A percentile compares a stretch with the other conserved stretches of the same genome.
Evolutionary conservation across 2,329 filamentous ascomycete species (phyloP).

Genomic region (Diplodia scrobiculata): DNA sequence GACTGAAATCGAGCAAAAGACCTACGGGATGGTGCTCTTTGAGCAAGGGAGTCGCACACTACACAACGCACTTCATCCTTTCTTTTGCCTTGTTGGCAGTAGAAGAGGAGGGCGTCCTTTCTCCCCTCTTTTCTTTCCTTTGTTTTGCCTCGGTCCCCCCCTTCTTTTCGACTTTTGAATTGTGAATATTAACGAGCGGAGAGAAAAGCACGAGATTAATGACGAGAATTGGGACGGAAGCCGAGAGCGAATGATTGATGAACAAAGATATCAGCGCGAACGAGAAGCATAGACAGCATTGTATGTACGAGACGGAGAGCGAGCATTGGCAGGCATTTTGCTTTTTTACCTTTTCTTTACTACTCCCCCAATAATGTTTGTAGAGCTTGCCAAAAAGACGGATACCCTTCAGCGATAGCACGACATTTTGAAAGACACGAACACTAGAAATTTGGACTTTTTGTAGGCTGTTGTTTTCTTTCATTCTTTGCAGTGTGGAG

Average conservation of each 20-base stretch:
- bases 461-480: neutral
- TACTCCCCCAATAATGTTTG: neutral
- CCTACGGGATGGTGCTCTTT: too few species aligned
- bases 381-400: neutral
- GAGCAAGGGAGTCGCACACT: too few species aligned
- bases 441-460: constrained; percentile 1
- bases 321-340: neutral
- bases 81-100: neutral
- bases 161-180: neutral
- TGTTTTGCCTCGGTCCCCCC: neutral
- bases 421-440: constrained; percentile 2
- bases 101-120: neutral
- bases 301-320: neutral
- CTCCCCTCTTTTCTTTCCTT: neutral
- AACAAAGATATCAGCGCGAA: neutral
- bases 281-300: neutral
- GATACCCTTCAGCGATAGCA: constrained; percentile 18
- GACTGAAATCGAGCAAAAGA: too few species aligned
- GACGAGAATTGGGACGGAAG: neutral
- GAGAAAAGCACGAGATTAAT: neutral
- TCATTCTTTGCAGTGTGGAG: neutral
- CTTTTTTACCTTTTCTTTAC: neutral
- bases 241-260: neutral
- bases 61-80: too few species aligned
- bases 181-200: neutral